phyloP scores from a whole-genome alignment of 768 basidiomycete species.

The Mrakia frigida region DNA sequence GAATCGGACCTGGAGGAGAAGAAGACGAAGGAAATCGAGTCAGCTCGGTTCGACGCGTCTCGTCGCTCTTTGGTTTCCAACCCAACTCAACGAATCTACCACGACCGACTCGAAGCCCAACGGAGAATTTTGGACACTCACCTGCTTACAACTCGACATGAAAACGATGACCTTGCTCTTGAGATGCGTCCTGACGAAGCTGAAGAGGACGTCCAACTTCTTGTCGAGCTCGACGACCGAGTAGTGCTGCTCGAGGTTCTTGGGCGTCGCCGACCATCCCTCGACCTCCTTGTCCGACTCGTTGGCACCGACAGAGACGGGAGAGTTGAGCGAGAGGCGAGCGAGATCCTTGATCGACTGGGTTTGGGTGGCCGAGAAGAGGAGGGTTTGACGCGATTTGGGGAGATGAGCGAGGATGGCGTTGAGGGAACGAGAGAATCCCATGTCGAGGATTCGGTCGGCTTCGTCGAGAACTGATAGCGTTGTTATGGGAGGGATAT shows the following conservation, averaged over 20 bases:
- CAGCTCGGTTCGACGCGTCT: not conserved
- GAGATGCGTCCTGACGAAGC: slow-evolving; percentile 89
- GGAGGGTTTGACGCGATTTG: slow-evolving; percentile 71
- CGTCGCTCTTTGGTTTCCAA: not conserved
- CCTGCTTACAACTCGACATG: slow-evolving; percentile 91
- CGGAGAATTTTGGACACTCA: too few relatives aligned
- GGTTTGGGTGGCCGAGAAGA: slow-evolving; percentile 96
- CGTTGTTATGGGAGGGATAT: not conserved
- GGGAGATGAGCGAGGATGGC: slow-evolving; percentile 90
- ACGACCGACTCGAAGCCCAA: too few relatives aligned
- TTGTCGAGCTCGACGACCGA: slow-evolving; percentile 72
- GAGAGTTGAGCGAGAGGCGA: slow-evolving; percentile 78
- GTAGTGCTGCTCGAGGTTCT: slow-evolving; percentile 82
- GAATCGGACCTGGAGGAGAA: slow-evolving; percentile 62
- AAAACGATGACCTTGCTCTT: slow-evolving; percentile 89
- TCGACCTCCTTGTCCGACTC: slow-evolving; percentile 1
- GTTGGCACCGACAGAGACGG: slow-evolving; percentile 55
- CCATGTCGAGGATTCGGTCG: slow-evolving; percentile 93
- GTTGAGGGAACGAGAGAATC: slow-evolving; percentile 79
- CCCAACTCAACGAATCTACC: too few relatives aligned
- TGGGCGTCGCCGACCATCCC: slow-evolving; percentile 52
- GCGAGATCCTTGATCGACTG: slow-evolving; percentile 73
- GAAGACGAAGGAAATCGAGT: not conserved
- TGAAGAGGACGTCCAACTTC: slow-evolving; percentile 87
- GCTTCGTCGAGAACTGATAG: slow-evolving; percentile 85